Base-by-base conservation (phyloP, 2,329 filamentous ascomycete genomes). In the Coniochaeta sp. region DNA sequence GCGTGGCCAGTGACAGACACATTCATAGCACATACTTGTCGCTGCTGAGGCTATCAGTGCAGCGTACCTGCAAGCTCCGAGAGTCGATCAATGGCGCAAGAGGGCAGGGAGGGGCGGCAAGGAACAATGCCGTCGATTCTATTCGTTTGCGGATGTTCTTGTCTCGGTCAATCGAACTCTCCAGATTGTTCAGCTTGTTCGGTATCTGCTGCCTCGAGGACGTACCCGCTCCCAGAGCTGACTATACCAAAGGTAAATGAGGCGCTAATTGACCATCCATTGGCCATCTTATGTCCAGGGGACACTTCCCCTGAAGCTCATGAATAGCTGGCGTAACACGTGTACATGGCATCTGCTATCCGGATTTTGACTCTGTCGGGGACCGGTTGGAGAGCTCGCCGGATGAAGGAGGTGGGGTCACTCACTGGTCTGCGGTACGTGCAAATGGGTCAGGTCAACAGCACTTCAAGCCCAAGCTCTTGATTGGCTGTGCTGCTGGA, bases 321-420 rank as follows among this genome's bases (percentile, higher is more conserved):
- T 22, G 43, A 44, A 44, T 22, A 6, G 22, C 11, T 50, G 24
- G 44, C n/a, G n/a, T n/a, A n/a, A n/a, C n/a, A n/a, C n/a, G n/a
- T n/a, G n/a, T n/a, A n/a, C n/a, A n/a, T n/a, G n/a, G 9, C 24
- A 5, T 16, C 34, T 9, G 47, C 19, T 31, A 6, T 52, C 54
- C 34, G 54, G 33, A 34, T 59, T 64, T 62, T 66, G 66, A 67
- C 66, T 67, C 66, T 60, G 61, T 62, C 36, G 58, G 65, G 59
- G 36, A 58, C 61, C 62, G 63, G 65, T 62, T 60, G 60, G 58
- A 54, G 58, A 28, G 16, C 8, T 1, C 54, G 54, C 63, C 61
- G 60, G 55, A 58, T 44, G 55, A 44, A 26, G 54, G 61, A 52
- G 64, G 63, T 58, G 61, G 64, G 64, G 58, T 61, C 44, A 28